Conservation (phyloP, 805 yeast genomes). For the Yamadazyma endophytica region DNA sequence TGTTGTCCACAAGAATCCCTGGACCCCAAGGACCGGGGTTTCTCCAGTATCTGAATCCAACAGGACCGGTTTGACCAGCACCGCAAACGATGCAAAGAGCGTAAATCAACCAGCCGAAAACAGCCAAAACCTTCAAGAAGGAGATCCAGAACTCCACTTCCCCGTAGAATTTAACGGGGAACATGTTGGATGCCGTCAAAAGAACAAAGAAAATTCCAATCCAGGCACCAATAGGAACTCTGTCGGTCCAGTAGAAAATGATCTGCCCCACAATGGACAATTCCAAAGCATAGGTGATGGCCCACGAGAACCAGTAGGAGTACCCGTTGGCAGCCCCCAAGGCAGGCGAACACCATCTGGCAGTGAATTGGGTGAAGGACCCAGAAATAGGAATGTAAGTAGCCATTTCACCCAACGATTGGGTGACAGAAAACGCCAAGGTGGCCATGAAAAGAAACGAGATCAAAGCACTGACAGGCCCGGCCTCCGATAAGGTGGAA, state of each 20-base stretch:
- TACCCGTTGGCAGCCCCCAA: constrained; percentile 71
- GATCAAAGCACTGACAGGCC: constrained; percentile 66
- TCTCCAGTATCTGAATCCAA: constrained; percentile 80
- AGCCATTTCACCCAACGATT: constrained; percentile 78
- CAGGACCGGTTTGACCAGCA: constrained; percentile 64
- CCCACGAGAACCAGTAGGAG: constrained; percentile 77
- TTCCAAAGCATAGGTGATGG: constrained; percentile 72
- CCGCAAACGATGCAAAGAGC: constrained; percentile 72
- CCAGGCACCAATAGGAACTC: constrained; percentile 73
- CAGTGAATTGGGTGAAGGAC: constrained; percentile 66
- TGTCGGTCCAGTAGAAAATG: constrained; percentile 60
- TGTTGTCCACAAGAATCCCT: constrained; percentile 48
- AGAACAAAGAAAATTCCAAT: constrained; percentile 61
- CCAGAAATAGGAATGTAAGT: constrained; percentile 68
- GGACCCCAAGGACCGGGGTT: constrained; percentile 75
- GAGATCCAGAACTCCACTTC: constrained; percentile 78
- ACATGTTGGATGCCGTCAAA: constrained; percentile 49
- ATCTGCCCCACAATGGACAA: constrained; percentile 67
- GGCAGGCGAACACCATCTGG: constrained; percentile 66
- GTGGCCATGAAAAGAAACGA: constrained; percentile 65
- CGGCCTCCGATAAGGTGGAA: constrained; percentile 51
- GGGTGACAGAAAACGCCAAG: constrained; percentile 62
- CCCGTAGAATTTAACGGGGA: constrained; percentile 70
- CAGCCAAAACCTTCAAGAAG: constrained; percentile 60
- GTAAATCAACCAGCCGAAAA: constrained; percentile 66